Conservation (phyloP, 257 asterid genomes). For the Nicotiana undulata region DNA sequence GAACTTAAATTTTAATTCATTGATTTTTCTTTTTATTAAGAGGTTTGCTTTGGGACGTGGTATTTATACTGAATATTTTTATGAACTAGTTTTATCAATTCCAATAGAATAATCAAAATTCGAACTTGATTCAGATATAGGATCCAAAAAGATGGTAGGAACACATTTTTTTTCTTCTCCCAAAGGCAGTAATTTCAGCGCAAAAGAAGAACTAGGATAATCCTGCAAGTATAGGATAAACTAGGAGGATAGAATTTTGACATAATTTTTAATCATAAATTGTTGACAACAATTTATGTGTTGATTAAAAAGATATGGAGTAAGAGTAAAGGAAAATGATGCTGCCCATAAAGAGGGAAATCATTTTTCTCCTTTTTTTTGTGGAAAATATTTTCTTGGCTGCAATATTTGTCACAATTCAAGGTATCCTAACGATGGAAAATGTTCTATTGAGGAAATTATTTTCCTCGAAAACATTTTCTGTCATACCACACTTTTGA, state of each 20-base stretch:
- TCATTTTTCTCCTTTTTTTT: neutral
- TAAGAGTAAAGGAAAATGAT: neutral
- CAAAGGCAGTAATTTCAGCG: neutral
- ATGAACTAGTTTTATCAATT: neutral
- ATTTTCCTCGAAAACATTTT: neutral
- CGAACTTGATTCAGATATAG: neutral
- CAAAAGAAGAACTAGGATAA: neutral
- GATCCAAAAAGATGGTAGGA: neutral
- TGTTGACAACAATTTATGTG: neutral
- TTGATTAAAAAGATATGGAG: neutral
- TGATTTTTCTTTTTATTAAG: neutral
- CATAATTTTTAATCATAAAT: too few relatives aligned
- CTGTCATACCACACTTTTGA: neutral
- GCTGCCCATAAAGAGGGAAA: neutral
- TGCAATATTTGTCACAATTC: neutral
- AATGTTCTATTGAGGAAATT: neutral
- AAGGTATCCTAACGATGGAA: neutral
- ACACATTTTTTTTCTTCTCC: neutral
- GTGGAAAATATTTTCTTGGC: neutral
- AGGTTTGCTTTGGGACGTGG: neutral
- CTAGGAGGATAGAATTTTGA: neutral
- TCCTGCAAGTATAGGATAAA: neutral
- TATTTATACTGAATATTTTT: neutral
- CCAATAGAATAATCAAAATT: neutral
- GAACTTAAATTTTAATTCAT: neutral